Percentiles rank a stretch among this genome's conserved stretches.
Evolutionary conservation across 768 basidiomycete genomes (phyloP).

Genomic region (Lactarius quietus): DNA sequence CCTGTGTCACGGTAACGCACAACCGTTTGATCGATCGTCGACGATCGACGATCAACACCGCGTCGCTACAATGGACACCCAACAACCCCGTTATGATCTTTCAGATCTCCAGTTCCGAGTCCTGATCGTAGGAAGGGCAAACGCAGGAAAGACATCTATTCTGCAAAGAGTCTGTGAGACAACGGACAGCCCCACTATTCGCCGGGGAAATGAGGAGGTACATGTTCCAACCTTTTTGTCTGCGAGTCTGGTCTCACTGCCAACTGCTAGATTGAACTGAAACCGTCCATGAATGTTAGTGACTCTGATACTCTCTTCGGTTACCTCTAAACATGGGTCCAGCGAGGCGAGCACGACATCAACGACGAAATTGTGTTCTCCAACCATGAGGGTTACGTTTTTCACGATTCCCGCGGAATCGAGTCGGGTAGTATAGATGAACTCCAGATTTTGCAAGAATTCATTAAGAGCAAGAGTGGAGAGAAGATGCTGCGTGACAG

Average conservation of each 20-base stretch:
- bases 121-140: background rate
- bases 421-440: background rate
- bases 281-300: background rate
- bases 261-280: background rate
- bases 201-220: background rate
- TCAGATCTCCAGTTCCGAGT: background rate
- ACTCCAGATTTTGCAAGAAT: background rate
- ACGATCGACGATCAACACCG: too few species aligned
- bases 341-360: background rate
- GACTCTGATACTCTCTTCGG: background rate
- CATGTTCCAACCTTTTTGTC: background rate
- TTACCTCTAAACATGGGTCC: background rate
- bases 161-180: background rate
- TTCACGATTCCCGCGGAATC: background rate
- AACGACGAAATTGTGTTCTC: background rate
- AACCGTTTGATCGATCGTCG: too few species aligned
- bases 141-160: background rate
- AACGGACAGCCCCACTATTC: background rate
- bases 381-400: background rate
- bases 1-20: constrained; percentile 10
- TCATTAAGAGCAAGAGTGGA: background rate
- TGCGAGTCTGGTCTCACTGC: background rate
- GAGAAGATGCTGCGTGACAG: background rate
- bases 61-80: background rate
- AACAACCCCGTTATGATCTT: background rate